A percentile compares a stretch with the other conserved stretches of the same genome.
Evolutionary conservation across 192 early-diverging fungal species (phyloP).

Genomic region (Entophlyctis luteolus): DNA sequence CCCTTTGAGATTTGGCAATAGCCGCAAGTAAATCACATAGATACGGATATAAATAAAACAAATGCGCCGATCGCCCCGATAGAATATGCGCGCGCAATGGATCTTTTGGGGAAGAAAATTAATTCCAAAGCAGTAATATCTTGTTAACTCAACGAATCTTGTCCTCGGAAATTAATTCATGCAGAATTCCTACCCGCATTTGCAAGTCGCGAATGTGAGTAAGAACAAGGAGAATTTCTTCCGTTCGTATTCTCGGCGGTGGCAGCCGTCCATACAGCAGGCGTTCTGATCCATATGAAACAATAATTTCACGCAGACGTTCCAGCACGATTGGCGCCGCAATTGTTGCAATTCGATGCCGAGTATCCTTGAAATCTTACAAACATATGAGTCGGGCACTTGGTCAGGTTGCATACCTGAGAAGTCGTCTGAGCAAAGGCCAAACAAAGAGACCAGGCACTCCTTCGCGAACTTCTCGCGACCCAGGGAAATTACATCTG

Average conservation of each 20-base stretch:
- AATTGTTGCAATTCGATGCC: slow-evolving; percentile 58
- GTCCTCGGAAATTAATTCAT: slow-evolving; percentile 30
- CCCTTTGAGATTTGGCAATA: slow-evolving; percentile 17
- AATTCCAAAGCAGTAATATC: not conserved
- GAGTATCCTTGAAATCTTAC: slow-evolving; percentile 41
- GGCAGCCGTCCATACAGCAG: slow-evolving; percentile 65
- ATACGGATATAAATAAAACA: slow-evolving; percentile 67
- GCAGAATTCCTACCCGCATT: slow-evolving; percentile 44
- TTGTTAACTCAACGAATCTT: slow-evolving; percentile 32
- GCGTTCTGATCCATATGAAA: slow-evolving; percentile 61
- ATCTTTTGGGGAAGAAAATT: slow-evolving; percentile 28
- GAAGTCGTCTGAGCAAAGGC: slow-evolving; percentile 54
- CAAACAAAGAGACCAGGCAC: slow-evolving; percentile 60
- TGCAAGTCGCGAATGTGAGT: slow-evolving; percentile 46
- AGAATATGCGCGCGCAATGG: slow-evolving; percentile 51
- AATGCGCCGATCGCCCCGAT: slow-evolving; percentile 55
- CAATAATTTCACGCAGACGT: slow-evolving; percentile 55
- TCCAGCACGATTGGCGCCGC: slow-evolving; percentile 61
- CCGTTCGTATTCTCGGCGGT: slow-evolving; percentile 63
- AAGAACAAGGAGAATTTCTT: slow-evolving; percentile 56
- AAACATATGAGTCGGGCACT: not conserved
- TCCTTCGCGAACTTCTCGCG: slow-evolving; percentile 66
- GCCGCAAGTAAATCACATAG: slow-evolving; percentile 51
- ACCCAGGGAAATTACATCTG: slow-evolving; percentile 55
- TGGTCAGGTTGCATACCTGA: slow-evolving; percentile 20